These are phyloP conservation scores for Niebla homalea DNA, from an alignment of 495 filamentous ascomycete species.

Conservation along the genomic window DNA sequence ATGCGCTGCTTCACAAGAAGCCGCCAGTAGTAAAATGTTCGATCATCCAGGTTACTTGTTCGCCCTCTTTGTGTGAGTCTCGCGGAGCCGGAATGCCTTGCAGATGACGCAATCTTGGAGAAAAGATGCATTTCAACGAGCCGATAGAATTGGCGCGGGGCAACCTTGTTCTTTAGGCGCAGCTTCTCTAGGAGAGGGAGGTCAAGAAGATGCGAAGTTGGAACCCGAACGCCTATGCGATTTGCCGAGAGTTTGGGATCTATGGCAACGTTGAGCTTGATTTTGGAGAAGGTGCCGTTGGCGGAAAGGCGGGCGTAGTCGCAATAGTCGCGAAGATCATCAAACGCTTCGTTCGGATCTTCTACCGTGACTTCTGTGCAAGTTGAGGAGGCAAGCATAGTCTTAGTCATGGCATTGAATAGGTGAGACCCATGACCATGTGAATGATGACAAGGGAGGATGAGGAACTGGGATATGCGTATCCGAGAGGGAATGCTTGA, in stretches of 20 bases:
- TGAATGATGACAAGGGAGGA: constrained; percentile 77
- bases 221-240: constrained; percentile 34
- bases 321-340: constrained; percentile 72
- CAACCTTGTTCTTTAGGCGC: constrained; percentile 59
- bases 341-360: constrained; percentile 90
- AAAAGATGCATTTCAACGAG: constrained; percentile 84
- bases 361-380: constrained; percentile 84
- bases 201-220: constrained; percentile 50
- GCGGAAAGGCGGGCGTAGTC: constrained; percentile 56
- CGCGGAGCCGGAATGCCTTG: constrained; percentile 41
- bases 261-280: constrained; percentile 30
- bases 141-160: constrained; percentile 72
- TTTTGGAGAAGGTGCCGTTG: constrained; percentile 28
- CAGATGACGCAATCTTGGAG: constrained; percentile 48
- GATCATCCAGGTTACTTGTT: constrained; percentile 39
- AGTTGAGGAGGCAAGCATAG: constrained; percentile 45
- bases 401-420: constrained; percentile 61
- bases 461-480: constrained; percentile 86
- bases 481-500: constrained; percentile 50
- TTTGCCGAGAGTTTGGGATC: constrained; percentile 27
- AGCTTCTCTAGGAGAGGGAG: constrained; percentile 42
- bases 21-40: constrained; percentile 67
- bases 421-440: constrained; percentile 67
- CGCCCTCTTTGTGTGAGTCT: constrained; percentile 45
- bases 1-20: constrained; percentile 71